Evolutionary conservation across 345 rosid species (phyloP), one percentile per base, ranked within the genome.

Genomic region (Eucalyptus tenuipes): DNA sequence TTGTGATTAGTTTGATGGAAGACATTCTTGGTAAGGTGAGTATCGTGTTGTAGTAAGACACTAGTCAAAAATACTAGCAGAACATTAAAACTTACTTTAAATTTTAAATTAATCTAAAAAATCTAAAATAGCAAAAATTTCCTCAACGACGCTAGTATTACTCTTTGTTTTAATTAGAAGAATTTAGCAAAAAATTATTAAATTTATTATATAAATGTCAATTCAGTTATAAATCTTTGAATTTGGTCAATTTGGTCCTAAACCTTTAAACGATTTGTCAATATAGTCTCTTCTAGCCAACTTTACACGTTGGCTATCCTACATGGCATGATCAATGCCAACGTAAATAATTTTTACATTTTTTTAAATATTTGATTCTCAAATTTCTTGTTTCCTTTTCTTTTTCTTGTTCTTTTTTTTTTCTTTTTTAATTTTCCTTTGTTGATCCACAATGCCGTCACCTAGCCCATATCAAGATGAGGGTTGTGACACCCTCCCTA

Each of bases 141-240:
- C 33, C 33, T 61, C 71, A 13, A 61, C 71, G 29, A 61, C 0
- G 9, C 8, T 25, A n/a, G 2, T 61, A 61, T 61, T 29, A 61
- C 33, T 29, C 31, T 61, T 29, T 61, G 16, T 61, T 61, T 29
- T 29, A 7, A 55, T 22, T 55, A 55, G 13, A 4, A 24, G 24
- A 55, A 10, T 4, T 55, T 24, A 24, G 1, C 29, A 55, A 55
- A 55, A 55, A 10, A 10, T 2, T 22, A 55, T 24, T 24, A 4
- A 55, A 55, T 0, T 25, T 2, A 55, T 55, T 55, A 25, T 4
- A 25, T 25, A 0, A 0, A 55, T 10, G 0, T 22, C 29, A 4
- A 55, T 55, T 55, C 0, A 10, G 0, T 55, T 55, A 4, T 55
- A 55, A 55, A 55, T 55, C 0, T 55, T 55, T 55, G 0, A 25